A percentile compares a stretch with the other conserved stretches of the same genome.
phyloP scores from a whole-genome alignment of 352 stramenopile species.

The Pseudoperonospora humuli region DNA sequence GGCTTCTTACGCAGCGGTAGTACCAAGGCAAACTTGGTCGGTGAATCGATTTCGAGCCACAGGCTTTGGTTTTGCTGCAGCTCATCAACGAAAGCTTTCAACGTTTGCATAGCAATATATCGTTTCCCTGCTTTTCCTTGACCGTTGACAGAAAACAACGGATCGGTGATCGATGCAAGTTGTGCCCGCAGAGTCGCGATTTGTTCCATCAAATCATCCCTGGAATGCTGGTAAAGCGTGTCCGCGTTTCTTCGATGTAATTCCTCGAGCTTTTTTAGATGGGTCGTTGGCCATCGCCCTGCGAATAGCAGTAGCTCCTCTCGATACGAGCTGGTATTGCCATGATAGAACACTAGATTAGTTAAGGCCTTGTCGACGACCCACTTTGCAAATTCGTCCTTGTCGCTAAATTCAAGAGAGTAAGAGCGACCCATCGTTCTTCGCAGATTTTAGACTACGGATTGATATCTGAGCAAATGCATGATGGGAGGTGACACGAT shows the following conservation, averaged over 20 bases:
- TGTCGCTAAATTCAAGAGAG: conserved; percentile 21
- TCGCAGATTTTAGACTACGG: neutral
- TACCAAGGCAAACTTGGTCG: conserved; percentile 21
- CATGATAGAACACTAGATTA: conserved; percentile 7
- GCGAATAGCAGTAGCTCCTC: conserved; percentile 28
- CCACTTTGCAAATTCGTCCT: conserved; percentile 29
- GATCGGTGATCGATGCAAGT: conserved; percentile 20
- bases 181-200: conserved; percentile 18
- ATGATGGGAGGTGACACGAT: conserved; percentile 2
- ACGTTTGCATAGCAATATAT: conserved; percentile 14
- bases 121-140: conserved; percentile 20
- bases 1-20: conserved; percentile 27
- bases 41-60: conserved; percentile 20
- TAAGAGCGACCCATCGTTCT: conserved; percentile 16
- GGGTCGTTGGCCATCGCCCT: conserved; percentile 17
- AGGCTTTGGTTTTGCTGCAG: conserved; percentile 17
- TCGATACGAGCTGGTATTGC: conserved; percentile 14
- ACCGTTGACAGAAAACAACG: conserved; percentile 24
- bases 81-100: conserved; percentile 17
- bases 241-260: conserved; percentile 1
- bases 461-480: conserved; percentile 1
- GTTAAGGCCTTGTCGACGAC: conserved; percentile 16
- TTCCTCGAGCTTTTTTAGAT: conserved; percentile 20
- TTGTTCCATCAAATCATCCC: conserved; percentile 4
- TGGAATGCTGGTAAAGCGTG: neutral